A percentile compares a stretch with the other conserved stretches of the same genome.
Conservation (phyloP, 2,329 filamentous ascomycete species). For the Paramyrothecium roridum region DNA sequence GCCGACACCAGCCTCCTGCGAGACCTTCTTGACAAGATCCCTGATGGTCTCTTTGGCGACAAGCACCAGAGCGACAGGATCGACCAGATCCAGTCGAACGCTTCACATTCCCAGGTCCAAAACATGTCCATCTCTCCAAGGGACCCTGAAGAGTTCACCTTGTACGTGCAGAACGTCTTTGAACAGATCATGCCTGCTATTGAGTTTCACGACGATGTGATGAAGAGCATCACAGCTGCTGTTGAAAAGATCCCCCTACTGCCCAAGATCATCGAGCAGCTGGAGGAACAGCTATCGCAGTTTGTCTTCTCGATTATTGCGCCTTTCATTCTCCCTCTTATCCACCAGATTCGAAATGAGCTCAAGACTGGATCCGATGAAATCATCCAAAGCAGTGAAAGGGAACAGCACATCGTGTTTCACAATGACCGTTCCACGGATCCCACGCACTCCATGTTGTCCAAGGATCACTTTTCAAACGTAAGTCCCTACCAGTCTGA, state of each 20-base stretch:
- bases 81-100: slow-evolving; percentile 75
- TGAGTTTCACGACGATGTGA: slow-evolving; percentile 84
- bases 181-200: slow-evolving; percentile 85
- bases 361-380: slow-evolving; percentile 81
- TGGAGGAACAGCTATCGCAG: slow-evolving; percentile 82
- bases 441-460: slow-evolving; percentile 92
- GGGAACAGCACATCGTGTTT: slow-evolving; percentile 86
- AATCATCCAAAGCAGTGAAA: slow-evolving; percentile 79
- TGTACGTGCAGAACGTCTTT: slow-evolving; percentile 70
- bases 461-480: slow-evolving; percentile 93
- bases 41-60: slow-evolving; percentile 73
- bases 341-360: slow-evolving; percentile 82
- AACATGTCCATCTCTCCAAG: slow-evolving; percentile 72
- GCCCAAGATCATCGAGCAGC: slow-evolving; percentile 78
- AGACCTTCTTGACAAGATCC: slow-evolving; percentile 77
- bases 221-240: slow-evolving; percentile 73
- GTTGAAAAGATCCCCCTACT: slow-evolving; percentile 84
- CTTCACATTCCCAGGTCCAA: slow-evolving; percentile 70
- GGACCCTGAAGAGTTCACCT: slow-evolving; percentile 79
- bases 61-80: slow-evolving; percentile 73
- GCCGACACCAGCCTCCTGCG: slow-evolving; percentile 73
- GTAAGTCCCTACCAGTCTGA: slow-evolving; percentile 32
- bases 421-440: slow-evolving; percentile 72
- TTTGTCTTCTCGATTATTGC: slow-evolving; percentile 92
- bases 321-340: slow-evolving; percentile 81